These are phyloP conservation scores for Geotrichum ghanense DNA, from an alignment of 805 yeast species.

Conservation along the genomic window DNA sequence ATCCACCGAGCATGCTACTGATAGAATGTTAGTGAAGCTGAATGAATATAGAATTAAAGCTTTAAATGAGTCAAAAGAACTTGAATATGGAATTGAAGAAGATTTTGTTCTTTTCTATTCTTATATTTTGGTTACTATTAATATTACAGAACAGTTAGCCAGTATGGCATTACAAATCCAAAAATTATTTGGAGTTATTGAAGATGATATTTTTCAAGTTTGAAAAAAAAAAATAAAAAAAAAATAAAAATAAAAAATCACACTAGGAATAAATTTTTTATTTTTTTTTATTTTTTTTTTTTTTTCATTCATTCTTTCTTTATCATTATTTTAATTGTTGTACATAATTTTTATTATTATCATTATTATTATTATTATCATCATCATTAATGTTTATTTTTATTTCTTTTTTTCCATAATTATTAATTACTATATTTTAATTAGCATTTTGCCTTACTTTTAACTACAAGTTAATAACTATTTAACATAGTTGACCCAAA, in stretches of 20 bases:
- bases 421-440: too few relatives aligned
- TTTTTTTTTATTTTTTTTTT: too few relatives aligned
- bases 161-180: slow-evolving; percentile 43
- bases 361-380: not conserved
- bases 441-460: too few relatives aligned
- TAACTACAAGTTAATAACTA: too few relatives aligned
- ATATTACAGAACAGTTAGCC: slow-evolving; percentile 54
- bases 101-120: slow-evolving; percentile 72
- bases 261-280: too few relatives aligned
- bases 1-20: slow-evolving; percentile 63
- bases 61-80: slow-evolving; percentile 5
- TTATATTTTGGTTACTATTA: slow-evolving; percentile 58
- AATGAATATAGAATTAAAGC: slow-evolving; percentile 40
- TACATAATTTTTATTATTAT: not conserved
- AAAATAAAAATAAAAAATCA: too few relatives aligned
- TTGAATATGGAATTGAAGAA: slow-evolving; percentile 33
- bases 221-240: too few relatives aligned
- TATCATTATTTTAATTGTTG: not conserved
- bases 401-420: not conserved
- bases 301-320: not conserved
- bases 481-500: too few relatives aligned
- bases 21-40: slow-evolving; percentile 53
- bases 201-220: slow-evolving; percentile 47
- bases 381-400: too few relatives aligned
- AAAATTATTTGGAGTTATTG: slow-evolving; percentile 52